A percentile compares a stretch with the other conserved stretches of the same genome.
These are phyloP conservation scores for Jamesozyma rosinii DNA, from an alignment of 805 yeast species.

Conservation along the genomic window DNA sequence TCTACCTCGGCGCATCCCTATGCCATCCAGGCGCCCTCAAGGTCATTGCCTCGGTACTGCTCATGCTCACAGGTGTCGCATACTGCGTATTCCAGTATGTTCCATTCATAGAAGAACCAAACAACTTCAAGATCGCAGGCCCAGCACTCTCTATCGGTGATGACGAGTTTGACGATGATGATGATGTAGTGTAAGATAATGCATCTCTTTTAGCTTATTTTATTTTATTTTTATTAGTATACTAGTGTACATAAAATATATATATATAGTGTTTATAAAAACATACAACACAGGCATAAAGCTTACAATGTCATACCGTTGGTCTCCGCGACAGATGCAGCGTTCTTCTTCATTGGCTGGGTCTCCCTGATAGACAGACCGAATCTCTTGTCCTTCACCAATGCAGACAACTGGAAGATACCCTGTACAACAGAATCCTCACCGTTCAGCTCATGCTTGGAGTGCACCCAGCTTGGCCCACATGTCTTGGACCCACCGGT, in stretches of 20 bases:
- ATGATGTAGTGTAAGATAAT: conserved; percentile 8
- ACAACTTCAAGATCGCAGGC: conserved; percentile 60
- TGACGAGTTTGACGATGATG: conserved; percentile 26
- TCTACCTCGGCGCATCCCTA: conserved; percentile 41
- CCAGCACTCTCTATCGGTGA: conserved; percentile 32
- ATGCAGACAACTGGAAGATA: conserved; percentile 45
- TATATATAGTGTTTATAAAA: neutral
- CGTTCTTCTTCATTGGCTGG: conserved; percentile 40
- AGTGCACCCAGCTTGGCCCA: conserved; percentile 82
- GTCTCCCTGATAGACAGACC: conserved; percentile 60
- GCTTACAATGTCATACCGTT: conserved; percentile 13
- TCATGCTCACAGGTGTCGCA: conserved; percentile 52
- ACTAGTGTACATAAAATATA: conserved; percentile 3
- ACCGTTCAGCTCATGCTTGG: conserved; percentile 54
- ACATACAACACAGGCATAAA: neutral
- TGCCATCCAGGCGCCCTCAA: conserved; percentile 49
- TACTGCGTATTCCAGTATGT: conserved; percentile 58
- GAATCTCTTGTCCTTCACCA: conserved; percentile 58
- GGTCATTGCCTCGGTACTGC: conserved; percentile 45
- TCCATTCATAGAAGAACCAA: conserved; percentile 72
- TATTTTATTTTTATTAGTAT: neutral
- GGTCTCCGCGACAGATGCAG: conserved; percentile 1
- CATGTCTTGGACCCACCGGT: conserved; percentile 68
- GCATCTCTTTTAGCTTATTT: neutral
- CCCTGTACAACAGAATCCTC: conserved; percentile 35